These are phyloP conservation scores for Fraxinus nigra DNA, from an alignment of 305 asterid genomes.

Conservation along the genomic window DNA sequence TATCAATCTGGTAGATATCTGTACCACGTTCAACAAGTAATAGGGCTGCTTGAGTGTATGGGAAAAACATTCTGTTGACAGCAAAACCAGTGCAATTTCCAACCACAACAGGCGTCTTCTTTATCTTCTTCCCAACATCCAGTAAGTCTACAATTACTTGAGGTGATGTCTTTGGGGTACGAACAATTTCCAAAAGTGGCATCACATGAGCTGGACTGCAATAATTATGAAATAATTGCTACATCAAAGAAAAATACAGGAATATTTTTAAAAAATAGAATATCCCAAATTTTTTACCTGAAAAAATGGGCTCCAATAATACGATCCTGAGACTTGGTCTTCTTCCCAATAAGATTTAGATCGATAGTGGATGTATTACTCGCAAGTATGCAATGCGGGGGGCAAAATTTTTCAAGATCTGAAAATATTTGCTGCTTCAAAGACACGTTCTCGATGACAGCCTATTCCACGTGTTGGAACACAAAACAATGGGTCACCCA, in stretches of 20 bases:
- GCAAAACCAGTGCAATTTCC: slow-evolving; percentile 99
- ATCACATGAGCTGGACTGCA: slow-evolving; percentile 99
- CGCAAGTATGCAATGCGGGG: slow-evolving; percentile 92
- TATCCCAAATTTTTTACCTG: slow-evolving; percentile 46
- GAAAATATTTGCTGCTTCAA: slow-evolving; percentile 94
- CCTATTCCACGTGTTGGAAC: slow-evolving; percentile 45
- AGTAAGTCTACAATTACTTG: slow-evolving; percentile 84
- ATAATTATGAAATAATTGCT: slow-evolving; percentile 9
- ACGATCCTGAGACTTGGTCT: slow-evolving; percentile 78
- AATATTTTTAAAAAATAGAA: background rate
- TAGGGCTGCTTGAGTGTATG: slow-evolving; percentile 95
- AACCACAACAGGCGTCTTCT: slow-evolving; percentile 92
- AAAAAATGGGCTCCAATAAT: slow-evolving; percentile 97
- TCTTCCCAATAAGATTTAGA: slow-evolving; percentile 81
- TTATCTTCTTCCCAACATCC: slow-evolving; percentile 90
- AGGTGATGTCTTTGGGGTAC: slow-evolving; percentile 85
- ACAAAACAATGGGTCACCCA: slow-evolving; percentile 5
- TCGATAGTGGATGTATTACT: slow-evolving; percentile 98
- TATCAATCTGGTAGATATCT: slow-evolving; percentile 74
- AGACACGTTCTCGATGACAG: slow-evolving; percentile 87
- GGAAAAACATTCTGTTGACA: slow-evolving; percentile 94
- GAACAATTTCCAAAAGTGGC: slow-evolving; percentile 97
- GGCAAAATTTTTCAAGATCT: slow-evolving; percentile 85
- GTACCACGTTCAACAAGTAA: slow-evolving; percentile 86
- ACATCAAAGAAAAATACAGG: background rate